Evolutionary conservation across 495 filamentous ascomycete species (phyloP).

Genomic region (Neurospora intermedia): DNA sequence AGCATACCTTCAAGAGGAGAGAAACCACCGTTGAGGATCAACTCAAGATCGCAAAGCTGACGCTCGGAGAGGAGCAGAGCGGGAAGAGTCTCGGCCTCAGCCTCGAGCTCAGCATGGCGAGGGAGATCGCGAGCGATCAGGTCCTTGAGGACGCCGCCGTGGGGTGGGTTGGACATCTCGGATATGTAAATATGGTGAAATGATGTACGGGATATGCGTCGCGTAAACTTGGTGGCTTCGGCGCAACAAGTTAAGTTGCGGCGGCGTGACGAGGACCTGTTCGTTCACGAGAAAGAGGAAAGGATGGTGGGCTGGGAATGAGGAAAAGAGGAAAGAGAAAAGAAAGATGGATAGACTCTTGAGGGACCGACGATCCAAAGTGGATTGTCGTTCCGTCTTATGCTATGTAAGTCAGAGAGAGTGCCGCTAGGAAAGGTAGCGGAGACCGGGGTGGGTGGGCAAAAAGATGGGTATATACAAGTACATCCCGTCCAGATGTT

Average conservation of each 20-base stretch:
- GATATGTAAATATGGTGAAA: not conserved
- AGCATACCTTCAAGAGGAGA: conserved; percentile 86
- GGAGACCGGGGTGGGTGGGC: not conserved
- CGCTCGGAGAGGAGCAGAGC: conserved; percentile 81
- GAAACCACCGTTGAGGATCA: conserved; percentile 94
- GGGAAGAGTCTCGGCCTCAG: conserved; percentile 78
- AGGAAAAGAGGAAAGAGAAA: not conserved
- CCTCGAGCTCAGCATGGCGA: conserved; percentile 60
- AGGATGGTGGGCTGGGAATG: not conserved
- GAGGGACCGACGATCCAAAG: not conserved
- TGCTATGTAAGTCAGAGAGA: not conserved
- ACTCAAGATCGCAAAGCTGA: conserved; percentile 92
- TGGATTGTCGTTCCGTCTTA: not conserved
- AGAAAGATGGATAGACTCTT: not conserved
- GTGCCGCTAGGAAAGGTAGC: not conserved
- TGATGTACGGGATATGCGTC: not conserved
- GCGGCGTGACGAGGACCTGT: not conserved
- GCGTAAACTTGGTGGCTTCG: not conserved
- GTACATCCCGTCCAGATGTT: not conserved
- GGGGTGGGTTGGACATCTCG: conserved; percentile 62
- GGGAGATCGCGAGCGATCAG: conserved; percentile 81
- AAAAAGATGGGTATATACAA: not conserved
- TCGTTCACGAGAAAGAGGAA: not conserved
- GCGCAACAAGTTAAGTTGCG: not conserved
- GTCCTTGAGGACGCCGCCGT: conserved; percentile 96